phyloP scores from a whole-genome alignment of 805 yeast genomes.

The Kuraishia hungarica region DNA sequence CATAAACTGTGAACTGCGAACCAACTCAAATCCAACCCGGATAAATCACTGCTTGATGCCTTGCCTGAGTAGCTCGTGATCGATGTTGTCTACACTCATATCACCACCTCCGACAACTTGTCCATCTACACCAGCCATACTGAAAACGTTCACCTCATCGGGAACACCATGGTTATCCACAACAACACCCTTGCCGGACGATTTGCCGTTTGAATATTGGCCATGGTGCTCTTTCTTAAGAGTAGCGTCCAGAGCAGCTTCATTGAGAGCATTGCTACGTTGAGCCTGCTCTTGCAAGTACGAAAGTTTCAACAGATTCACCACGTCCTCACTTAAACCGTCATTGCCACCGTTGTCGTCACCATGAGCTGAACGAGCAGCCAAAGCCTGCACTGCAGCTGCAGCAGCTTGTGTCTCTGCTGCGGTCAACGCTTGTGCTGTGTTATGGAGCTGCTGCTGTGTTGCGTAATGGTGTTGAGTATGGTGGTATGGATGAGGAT shows the following conservation, averaged over 20 bases:
- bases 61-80: slow-evolving; percentile 4
- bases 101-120: not conserved
- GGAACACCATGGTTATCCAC: not conserved
- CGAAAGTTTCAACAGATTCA: not conserved
- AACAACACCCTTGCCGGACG: not conserved
- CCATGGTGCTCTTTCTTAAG: not conserved
- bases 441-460: not conserved
- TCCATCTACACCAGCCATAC: not conserved
- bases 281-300: slow-evolving; percentile 1
- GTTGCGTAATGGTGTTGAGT: not conserved
- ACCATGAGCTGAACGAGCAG: not conserved
- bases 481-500: not conserved
- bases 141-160: slow-evolving; percentile 1
- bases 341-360: slow-evolving; percentile 1
- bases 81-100: slow-evolving; percentile 3
- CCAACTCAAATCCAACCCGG: not conserved
- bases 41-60: not conserved
- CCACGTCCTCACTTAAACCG: slow-evolving; percentile 1
- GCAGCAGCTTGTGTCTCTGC: not conserved
- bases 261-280: not conserved
- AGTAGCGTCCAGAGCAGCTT: not conserved
- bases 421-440: slow-evolving; percentile 1
- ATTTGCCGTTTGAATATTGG: not conserved
- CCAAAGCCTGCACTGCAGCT: not conserved
- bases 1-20: not conserved